Base-by-base conservation (phyloP, 2,329 filamentous ascomycete species). In the Penicillium sp. region DNA sequence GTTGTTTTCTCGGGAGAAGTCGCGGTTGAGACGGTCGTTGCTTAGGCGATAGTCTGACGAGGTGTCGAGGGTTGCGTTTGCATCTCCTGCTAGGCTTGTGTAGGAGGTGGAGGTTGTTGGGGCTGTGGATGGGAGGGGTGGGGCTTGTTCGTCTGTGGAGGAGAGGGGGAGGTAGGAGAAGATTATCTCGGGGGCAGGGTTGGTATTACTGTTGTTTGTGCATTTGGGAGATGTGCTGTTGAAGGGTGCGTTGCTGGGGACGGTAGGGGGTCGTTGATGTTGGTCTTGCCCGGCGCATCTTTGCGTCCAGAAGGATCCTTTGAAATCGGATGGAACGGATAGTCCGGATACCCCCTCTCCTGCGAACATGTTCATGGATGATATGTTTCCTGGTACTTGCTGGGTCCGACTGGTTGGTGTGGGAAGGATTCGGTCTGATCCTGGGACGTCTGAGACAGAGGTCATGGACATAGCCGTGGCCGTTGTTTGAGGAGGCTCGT, bases 361-460 rank as follows among this genome's bases (percentile, higher is more conserved):
- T 34, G 63, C 14, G 16, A 43, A 42, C 7, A 59, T 49, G 31
- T 59, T 52, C 28, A 64, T 51, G 11, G 42, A 42, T 11, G 55
- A 42, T 24, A 50, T 43, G 31, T 56, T 62, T 31, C 51, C 56
- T 10, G 61, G 54, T 16, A 55, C 29, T 40, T 54, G 59, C 18
- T 65, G 65, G 53, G 56, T 60, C 28, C 67, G 66, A 26, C 61
- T 59, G 6, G 57, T 66, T 21, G 65, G 63, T 28, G 67, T 72
- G 26, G 75, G 74, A 23, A 76, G 63, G 9, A 65, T 74, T 43
- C 75, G 66, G 48, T 73, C 71, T 40, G 65, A 54, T 2, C 61
- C 64, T 19, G 70, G 59, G 23, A 55, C 51, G 29, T 66, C 61
- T 24, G 60, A 51, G 1, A 49, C 52, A 4, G 48, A 40, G 6